A percentile compares a stretch with the other conserved stretches of the same genome.
phyloP scores from a whole-genome alignment of 1,284 basidiomycete genomes.

The Marasmius sp. region DNA sequence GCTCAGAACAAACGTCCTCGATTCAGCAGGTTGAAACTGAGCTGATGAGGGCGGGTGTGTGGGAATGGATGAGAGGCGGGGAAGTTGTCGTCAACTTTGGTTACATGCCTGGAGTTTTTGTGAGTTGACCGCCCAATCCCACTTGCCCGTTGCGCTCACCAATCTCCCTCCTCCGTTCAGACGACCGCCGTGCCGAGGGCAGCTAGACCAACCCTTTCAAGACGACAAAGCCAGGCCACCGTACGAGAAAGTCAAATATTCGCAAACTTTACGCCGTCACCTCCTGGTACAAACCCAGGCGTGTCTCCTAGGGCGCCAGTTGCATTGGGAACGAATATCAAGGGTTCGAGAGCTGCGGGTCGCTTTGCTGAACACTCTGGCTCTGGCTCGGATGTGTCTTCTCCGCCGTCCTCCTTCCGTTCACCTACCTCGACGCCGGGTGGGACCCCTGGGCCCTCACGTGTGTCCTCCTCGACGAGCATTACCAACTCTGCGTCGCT shows the following conservation, averaged over 20 bases:
- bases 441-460: too few relatives aligned
- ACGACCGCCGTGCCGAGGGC: neutral
- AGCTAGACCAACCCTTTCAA: neutral
- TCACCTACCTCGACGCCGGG: too few relatives aligned
- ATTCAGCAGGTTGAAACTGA: conserved; percentile 63
- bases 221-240: neutral
- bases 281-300: neutral
- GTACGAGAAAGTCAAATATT: neutral
- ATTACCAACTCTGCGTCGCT: neutral
- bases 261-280: neutral
- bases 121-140: neutral
- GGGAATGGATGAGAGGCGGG: conserved; percentile 69
- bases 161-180: neutral
- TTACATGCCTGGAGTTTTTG: conserved; percentile 48
- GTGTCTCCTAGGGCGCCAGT: neutral
- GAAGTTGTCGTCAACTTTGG: conserved; percentile 79
- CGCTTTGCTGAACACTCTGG: too few relatives aligned
- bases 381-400: too few relatives aligned
- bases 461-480: neutral
- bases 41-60: conserved; percentile 59
- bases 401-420: too few relatives aligned
- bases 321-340: too few relatives aligned
- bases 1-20: neutral
- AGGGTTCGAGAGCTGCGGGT: too few relatives aligned
- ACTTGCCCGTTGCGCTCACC: neutral